These are phyloP conservation scores for Asterella californica DNA, from an alignment of 225 moss, liverwort and hornwort genomes.

Conservation along the genomic window DNA sequence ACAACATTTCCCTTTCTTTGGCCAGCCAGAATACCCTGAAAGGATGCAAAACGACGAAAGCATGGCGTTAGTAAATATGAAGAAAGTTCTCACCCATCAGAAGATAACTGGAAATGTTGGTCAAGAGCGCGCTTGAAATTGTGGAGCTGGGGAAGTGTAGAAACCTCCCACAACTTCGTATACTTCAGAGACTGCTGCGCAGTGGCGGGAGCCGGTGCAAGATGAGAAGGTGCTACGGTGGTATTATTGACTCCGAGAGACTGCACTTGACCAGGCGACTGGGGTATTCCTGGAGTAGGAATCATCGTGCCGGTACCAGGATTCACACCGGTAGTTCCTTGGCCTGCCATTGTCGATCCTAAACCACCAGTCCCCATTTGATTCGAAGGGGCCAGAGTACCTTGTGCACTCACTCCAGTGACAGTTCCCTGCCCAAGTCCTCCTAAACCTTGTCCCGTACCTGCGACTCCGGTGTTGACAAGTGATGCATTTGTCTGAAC, in stretches of 20 bases:
- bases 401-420: conserved; percentile 47
- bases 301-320: conserved; percentile 59
- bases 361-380: conserved; percentile 50
- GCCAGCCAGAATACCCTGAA: conserved; percentile 86
- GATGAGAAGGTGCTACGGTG: conserved; percentile 27
- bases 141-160: neutral
- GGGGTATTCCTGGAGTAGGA: conserved; percentile 57
- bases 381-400: conserved; percentile 30
- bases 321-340: conserved; percentile 53
- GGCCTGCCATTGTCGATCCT: conserved; percentile 38
- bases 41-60: neutral
- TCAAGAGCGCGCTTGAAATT: neutral
- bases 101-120: neutral
- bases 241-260: conserved; percentile 45
- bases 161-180: conserved; percentile 89
- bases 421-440: conserved; percentile 46
- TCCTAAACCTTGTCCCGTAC: conserved; percentile 20
- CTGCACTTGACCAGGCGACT: conserved; percentile 60
- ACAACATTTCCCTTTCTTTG: conserved; percentile 80
- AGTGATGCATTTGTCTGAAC: conserved; percentile 46
- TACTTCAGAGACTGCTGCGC: conserved; percentile 67
- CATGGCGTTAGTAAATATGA: neutral
- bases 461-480: conserved; percentile 30
- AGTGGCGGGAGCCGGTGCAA: conserved; percentile 44
- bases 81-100: neutral